Evolutionary conservation across 352 stramenopile genomes (phyloP), one percentile per base, ranked within the genome.

Genomic region (Aphanomyces invadans): DNA sequence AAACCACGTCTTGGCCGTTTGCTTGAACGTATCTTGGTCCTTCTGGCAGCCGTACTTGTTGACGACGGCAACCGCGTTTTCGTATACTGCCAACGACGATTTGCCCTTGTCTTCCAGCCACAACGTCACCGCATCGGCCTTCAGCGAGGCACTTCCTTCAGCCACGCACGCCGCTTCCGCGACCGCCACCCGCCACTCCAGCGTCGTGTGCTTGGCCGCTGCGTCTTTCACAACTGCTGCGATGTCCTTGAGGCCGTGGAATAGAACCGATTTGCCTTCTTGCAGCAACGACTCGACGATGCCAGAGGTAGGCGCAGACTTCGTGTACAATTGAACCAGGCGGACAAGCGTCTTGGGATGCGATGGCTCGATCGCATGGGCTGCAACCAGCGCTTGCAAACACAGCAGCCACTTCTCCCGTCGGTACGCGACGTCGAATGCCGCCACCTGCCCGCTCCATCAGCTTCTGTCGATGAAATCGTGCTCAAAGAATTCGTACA

Each of bases 351-450:
- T 57, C 25, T 57, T 29, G 45, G 26, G 45, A 42, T 57, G 60
- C 60, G 9, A 9, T 38, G n/a, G 23, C n/a, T 38, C 36, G 29
- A 65, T 62, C 25, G 19, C 49, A 28, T 38, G 51, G 5, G 51
- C 63, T 0, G 52, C 55, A 70, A 91, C 62, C 69, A 92, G 73
- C 59, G 84, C 84, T 68, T 92, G 81, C 60, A 92, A 77, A 61
- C 79, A 90, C 66, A 92, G 65, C 68, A 92, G 64, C 31, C 75
- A 71, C 72, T 90, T 89, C 52, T 89, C 62, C 73, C 89, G 89
- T 49, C 82, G 82, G 25, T 81, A 51, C 39, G 84, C 84, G 25
- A 91, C 79, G 71, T 92, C 84, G 64, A 90, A 92, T 28, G 84
- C 76, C 64, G 74, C 80, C 23, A 91, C 46, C 46, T 54, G 21